Evolutionary conservation across 805 yeast species (phyloP).

Genomic region (Sungouiozyma intestinalis): DNA sequence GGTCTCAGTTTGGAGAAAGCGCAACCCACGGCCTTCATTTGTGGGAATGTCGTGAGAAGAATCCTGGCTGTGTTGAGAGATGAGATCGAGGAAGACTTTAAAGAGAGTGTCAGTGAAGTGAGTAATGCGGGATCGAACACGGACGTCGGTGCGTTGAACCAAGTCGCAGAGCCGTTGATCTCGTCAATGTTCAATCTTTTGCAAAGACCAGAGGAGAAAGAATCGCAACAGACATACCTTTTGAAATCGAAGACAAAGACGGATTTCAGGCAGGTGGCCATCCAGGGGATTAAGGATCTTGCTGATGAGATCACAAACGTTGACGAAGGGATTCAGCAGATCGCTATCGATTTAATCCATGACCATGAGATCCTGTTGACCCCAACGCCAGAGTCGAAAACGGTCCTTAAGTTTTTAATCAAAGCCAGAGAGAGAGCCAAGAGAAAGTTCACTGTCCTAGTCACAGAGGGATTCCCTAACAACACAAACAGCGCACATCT

Average conservation of each 20-base stretch:
- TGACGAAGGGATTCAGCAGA: slow-evolving; percentile 82
- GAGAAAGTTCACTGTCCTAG: slow-evolving; percentile 83
- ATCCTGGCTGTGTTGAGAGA: slow-evolving; percentile 81
- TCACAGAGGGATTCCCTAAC: slow-evolving; percentile 89
- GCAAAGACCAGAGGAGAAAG: slow-evolving; percentile 36
- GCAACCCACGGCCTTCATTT: slow-evolving; percentile 78
- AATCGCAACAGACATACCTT: slow-evolving; percentile 7
- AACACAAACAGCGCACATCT: slow-evolving; percentile 65
- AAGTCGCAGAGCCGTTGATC: slow-evolving; percentile 42
- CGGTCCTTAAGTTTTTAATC: slow-evolving; percentile 76
- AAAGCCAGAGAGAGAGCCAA: slow-evolving; percentile 66
- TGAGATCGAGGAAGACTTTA: slow-evolving; percentile 51
- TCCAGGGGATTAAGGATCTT: slow-evolving; percentile 85
- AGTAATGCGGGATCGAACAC: background rate
- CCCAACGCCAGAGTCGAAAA: slow-evolving; percentile 89
- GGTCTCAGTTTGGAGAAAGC: slow-evolving; percentile 66
- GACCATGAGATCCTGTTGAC: slow-evolving; percentile 75
- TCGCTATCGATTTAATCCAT: slow-evolving; percentile 89
- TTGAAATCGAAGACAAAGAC: slow-evolving; percentile 21
- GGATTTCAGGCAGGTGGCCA: slow-evolving; percentile 74
- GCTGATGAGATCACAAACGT: slow-evolving; percentile 84
- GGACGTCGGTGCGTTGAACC: slow-evolving; percentile 7
- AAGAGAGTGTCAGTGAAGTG: slow-evolving; percentile 6
- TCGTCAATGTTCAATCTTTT: slow-evolving; percentile 81
- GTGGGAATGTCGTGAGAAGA: slow-evolving; percentile 87